phyloP scores from a whole-genome alignment of 108 stramenopile species.

The Epipyxis sp. region DNA sequence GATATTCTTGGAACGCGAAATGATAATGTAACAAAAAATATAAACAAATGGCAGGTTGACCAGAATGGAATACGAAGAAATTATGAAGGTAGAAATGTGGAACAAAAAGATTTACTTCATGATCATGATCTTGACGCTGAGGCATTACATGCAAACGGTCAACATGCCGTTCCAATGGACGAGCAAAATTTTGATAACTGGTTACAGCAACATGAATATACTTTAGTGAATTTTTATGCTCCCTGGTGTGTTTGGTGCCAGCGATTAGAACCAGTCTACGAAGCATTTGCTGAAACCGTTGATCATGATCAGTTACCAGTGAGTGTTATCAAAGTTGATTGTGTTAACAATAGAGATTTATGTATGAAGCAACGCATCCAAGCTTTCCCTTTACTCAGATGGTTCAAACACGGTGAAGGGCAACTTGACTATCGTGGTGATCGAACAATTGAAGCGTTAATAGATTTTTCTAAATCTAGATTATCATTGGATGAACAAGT shows the following conservation, averaged over 20 bases:
- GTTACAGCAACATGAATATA: slow-evolving; percentile 67
- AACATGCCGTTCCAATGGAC: slow-evolving; percentile 55
- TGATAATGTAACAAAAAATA: slow-evolving; percentile 88
- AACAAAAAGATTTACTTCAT: slow-evolving; percentile 74
- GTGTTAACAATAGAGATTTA: slow-evolving; percentile 70
- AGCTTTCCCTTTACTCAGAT: slow-evolving; percentile 83
- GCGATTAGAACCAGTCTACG: slow-evolving; percentile 85
- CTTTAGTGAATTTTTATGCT: slow-evolving; percentile 82
- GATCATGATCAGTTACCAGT: slow-evolving; percentile 42
- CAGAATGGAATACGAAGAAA: slow-evolving; percentile 69
- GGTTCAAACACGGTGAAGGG: slow-evolving; percentile 58
- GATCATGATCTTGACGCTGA: slow-evolving; percentile 67
- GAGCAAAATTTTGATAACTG: slow-evolving; percentile 63
- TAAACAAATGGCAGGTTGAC: slow-evolving; percentile 87
- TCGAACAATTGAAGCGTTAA: slow-evolving; percentile 74
- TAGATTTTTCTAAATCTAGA: slow-evolving; percentile 60
- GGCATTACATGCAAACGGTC: slow-evolving; percentile 57
- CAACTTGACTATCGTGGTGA: slow-evolving; percentile 78
- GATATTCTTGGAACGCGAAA: slow-evolving; percentile 76
- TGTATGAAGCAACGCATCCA: slow-evolving; percentile 72
- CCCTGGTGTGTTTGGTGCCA: slow-evolving; percentile 98
- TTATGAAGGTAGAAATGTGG: slow-evolving; percentile 74
- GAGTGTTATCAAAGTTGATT: slow-evolving; percentile 69
- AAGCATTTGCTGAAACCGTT: slow-evolving; percentile 67
- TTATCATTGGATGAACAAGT: slow-evolving; percentile 31